A percentile compares a stretch with the other conserved stretches of the same genome.
phyloP scores from a whole-genome alignment of 805 yeast species.

The Teunomyces tritomae region DNA sequence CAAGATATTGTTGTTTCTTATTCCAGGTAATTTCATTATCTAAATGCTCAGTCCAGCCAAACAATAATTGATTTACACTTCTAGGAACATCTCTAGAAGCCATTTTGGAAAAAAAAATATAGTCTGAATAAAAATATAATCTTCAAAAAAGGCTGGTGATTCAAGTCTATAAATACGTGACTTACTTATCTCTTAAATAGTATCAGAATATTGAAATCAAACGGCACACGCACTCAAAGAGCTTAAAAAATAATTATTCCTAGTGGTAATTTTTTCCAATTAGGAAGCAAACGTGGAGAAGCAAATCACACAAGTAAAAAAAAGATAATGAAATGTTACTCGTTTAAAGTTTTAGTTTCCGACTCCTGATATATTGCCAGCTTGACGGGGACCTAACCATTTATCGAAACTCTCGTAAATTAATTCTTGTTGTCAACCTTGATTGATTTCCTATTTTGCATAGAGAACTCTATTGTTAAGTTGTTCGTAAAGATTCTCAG shows the following conservation, averaged over 20 bases:
- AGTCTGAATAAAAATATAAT: background rate
- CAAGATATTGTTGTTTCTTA: conserved; percentile 21
- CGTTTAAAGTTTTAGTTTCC: background rate
- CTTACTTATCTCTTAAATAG: conserved; percentile 1
- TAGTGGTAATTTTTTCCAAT: background rate
- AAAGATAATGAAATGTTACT: background rate
- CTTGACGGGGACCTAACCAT: no score
- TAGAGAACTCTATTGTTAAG: no score
- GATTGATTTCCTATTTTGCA: no score
- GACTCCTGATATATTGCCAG: no score
- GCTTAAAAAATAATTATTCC: background rate
- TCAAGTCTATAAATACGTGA: background rate
- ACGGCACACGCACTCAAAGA: background rate
- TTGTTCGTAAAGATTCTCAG: no score
- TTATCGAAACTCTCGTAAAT: no score
- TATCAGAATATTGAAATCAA: background rate
- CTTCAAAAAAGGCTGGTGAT: background rate
- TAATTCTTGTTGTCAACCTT: no score
- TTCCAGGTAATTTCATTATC: conserved; percentile 42
- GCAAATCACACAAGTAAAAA: background rate
- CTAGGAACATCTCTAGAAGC: conserved; percentile 51
- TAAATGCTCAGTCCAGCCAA: conserved; percentile 43
- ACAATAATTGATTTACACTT: conserved; percentile 32
- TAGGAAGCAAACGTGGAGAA: conserved; percentile 1
- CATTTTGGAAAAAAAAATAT: conserved; percentile 6